Evolutionary conservation across 2,329 filamentous ascomycete species (phyloP).

Genomic region (Coniella vitis): DNA sequence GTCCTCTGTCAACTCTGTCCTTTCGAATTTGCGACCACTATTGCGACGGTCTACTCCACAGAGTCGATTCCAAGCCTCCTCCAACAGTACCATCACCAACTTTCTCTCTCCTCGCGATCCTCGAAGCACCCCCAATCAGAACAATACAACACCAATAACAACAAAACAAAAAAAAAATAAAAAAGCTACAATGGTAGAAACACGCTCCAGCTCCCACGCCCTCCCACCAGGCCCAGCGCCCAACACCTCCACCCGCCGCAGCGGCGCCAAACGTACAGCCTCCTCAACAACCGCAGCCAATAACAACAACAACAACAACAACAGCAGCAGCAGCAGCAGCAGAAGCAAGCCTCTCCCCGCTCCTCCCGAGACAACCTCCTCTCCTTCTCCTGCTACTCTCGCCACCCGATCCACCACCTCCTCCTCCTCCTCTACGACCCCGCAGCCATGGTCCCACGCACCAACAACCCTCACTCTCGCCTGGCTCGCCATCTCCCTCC

Average conservation of each 20-base stretch:
- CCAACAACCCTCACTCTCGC: constrained; percentile 44
- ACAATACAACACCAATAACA: not conserved
- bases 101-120: not conserved
- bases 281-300: not conserved
- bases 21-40: no score
- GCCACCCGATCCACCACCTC: constrained; percentile 8
- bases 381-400: not conserved
- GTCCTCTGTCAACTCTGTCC: no score
- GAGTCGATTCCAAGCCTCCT: no score
- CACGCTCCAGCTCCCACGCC: constrained; percentile 13
- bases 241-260: constrained; percentile 1
- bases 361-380: constrained; percentile 6
- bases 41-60: no score
- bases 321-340: no score
- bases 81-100: not conserved
- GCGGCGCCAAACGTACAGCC: not conserved
- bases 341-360: not conserved
- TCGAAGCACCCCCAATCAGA: not conserved
- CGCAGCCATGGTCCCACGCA: constrained; percentile 34
- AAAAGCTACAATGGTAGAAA: constrained; percentile 10
- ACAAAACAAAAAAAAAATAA: no score
- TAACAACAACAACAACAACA: no score
- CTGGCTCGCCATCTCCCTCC: constrained; percentile 70
- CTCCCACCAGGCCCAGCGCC: constrained; percentile 9
- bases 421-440: not conserved